These are phyloP conservation scores for Alternaria triticina DNA, from an alignment of 2,329 filamentous ascomycete species.

Conservation along the genomic window DNA sequence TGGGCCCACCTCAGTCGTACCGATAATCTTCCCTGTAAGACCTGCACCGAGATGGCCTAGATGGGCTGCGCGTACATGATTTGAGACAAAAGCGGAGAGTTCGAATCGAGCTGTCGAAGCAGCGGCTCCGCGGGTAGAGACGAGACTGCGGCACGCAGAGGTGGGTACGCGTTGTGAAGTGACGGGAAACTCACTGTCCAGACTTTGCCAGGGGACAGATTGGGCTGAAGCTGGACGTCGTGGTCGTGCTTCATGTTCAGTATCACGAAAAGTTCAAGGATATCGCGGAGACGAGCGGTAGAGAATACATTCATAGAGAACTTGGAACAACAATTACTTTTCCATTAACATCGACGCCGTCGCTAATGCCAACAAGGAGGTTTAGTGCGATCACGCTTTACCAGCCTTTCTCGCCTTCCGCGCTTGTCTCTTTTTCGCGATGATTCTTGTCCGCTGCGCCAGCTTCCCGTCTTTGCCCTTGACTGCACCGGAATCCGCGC, in stretches of 20 bases:
- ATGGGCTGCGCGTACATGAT: background rate
- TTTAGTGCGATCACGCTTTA: slow-evolving; percentile 49
- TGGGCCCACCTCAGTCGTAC: background rate
- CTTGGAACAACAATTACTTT: background rate
- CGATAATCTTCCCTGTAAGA: background rate
- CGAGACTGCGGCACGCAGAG: background rate
- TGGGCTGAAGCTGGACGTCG: background rate
- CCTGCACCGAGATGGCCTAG: background rate
- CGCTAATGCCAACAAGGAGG: slow-evolving; percentile 16
- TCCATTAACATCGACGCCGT: slow-evolving; percentile 12
- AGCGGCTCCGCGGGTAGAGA: background rate
- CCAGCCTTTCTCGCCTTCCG: slow-evolving; percentile 65
- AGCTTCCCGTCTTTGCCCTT: slow-evolving; percentile 54
- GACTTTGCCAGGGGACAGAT: background rate
- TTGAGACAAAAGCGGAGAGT: background rate
- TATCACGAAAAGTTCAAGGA: background rate
- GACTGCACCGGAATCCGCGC: slow-evolving; percentile 15
- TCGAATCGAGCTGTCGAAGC: background rate
- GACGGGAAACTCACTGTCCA: background rate
- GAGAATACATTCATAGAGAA: background rate
- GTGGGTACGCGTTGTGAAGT: background rate
- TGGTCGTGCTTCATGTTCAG: background rate
- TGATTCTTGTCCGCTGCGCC: slow-evolving; percentile 75
- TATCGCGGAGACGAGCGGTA: background rate
- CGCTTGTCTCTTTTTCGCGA: slow-evolving; percentile 82